Evolutionary conservation across 257 asterid species (phyloP).

Genomic region (Galeopsis tetrahit): DNA sequence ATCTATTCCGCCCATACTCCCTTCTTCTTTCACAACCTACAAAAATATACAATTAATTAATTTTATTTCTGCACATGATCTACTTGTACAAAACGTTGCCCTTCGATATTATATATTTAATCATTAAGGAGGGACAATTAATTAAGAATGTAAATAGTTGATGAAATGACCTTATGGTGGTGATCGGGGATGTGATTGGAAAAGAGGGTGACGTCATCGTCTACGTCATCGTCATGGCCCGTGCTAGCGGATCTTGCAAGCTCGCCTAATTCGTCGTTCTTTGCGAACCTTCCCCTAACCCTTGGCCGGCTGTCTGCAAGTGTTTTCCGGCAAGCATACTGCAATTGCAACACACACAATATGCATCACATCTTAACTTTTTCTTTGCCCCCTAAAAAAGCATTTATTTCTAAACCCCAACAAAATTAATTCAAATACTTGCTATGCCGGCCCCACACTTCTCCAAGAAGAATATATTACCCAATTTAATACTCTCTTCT

Average conservation of each 20-base stretch:
- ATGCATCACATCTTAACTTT: not conserved
- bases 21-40: constrained; percentile 68
- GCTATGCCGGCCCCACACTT: no score
- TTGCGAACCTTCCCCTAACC: constrained; percentile 88
- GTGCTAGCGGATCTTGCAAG: constrained; percentile 45
- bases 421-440: no score
- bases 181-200: constrained; percentile 38
- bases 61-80: no score
- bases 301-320: constrained; percentile 96
- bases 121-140: no score
- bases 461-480: no score
- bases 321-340: constrained; percentile 95
- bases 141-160: no score
- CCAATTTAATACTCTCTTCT: no score
- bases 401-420: no score
- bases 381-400: not conserved
- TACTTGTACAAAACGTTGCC: no score
- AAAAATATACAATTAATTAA: not conserved
- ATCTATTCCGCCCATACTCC: constrained; percentile 52
- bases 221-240: constrained; percentile 70
- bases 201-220: constrained; percentile 54
- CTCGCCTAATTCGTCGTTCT: constrained; percentile 75
- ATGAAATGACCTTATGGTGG: constrained; percentile 37
- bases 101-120: no score
- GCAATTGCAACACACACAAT: constrained; percentile 18